Evolutionary conservation across 2,329 filamentous ascomycete genomes (phyloP).

Genomic region (Cercospora zeina): DNA sequence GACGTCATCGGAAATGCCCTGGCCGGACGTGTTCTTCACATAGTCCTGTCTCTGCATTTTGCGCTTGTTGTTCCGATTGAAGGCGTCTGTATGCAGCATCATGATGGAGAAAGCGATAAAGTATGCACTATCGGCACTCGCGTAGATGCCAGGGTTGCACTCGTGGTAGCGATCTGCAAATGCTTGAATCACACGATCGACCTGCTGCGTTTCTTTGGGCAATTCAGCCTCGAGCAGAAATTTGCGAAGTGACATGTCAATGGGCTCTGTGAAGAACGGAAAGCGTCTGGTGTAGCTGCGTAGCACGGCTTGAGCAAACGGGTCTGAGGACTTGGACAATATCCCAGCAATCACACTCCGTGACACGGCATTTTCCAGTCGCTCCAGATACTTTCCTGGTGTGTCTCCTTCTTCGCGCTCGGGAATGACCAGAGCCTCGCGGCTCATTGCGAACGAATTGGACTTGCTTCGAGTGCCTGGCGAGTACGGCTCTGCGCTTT

Average conservation of each 20-base stretch:
- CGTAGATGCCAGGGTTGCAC: constrained; percentile 95
- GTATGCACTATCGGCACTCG: constrained; percentile 89
- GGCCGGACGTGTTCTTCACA: constrained; percentile 87
- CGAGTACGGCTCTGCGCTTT: constrained; percentile 72
- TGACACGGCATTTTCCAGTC: constrained; percentile 76
- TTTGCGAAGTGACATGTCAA: constrained; percentile 97
- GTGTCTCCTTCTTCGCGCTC: constrained; percentile 84
- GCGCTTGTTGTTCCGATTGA: constrained; percentile 99
- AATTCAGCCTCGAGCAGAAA: constrained; percentile 94
- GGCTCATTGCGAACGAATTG: constrained; percentile 75
- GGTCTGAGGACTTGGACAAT: constrained; percentile 80
- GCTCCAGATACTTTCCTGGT: constrained; percentile 81
- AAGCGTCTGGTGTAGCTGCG: constrained; percentile 95
- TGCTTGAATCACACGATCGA: constrained; percentile 87
- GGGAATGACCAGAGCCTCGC: constrained; percentile 70
- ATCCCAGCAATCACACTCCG: constrained; percentile 81
- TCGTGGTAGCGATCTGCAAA: constrained; percentile 97
- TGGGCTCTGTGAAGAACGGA: constrained; percentile 91
- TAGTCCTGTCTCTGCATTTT: constrained; percentile 98
- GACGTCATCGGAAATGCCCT: constrained; percentile 90
- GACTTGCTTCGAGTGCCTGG: constrained; percentile 75
- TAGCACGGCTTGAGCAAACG: constrained; percentile 78
- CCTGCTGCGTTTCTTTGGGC: constrained; percentile 96
- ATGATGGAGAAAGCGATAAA: constrained; percentile 96
- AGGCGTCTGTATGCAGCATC: constrained; percentile 96